Evolutionary conservation across 2,329 filamentous ascomycete genomes (phyloP), one percentile per base, ranked within the genome.

Genomic region (Fusarium abutilonis): DNA sequence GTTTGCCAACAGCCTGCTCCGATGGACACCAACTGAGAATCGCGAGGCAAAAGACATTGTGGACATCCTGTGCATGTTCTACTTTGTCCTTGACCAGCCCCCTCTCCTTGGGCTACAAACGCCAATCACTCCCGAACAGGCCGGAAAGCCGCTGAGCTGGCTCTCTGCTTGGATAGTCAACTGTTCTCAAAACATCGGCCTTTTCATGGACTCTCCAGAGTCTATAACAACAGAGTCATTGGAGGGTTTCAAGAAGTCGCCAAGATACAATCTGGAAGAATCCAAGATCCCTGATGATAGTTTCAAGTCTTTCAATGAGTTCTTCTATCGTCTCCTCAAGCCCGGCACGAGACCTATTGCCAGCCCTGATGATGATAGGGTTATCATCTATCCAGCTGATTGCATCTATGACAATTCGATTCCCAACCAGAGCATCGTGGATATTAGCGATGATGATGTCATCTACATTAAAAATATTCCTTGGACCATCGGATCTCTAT

Each of bases 241-340:
- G 6, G 26, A 73, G 17, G 72, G 71, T 1, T 79, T 78, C 60
- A 56, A 68, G 21, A 58, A 72, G 1, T 73, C 72, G 0, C 71
- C 71, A 1, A 43, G 51, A 4, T 78, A 75, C 60, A 67, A 71
- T 31, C 68, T 72, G 19, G 43, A 74, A 2, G 71, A 77, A 38
- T 74, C 72, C 19, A 38, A 71, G 4, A 63, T 68, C 17, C 77
- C 77, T 9, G 39, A 41, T 10, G 71, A 67, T 5, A 75, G 73
- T 4, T 76, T 70, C 53, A 62, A 60, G 9, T 73, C 74, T 17
- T 80, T 79, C 71, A 79, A 80, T 52, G 65, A 78, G 11, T 76
- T 78, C 61, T 80, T 79, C 58, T 63, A 73, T 19, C 75, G 77
- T 9, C 60, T 67, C 26, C 67, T 77, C 34, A 78, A 77, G 60